Conservation (phyloP, 495 filamentous ascomycete genomes). For the Chlorociboria aeruginascens region DNA sequence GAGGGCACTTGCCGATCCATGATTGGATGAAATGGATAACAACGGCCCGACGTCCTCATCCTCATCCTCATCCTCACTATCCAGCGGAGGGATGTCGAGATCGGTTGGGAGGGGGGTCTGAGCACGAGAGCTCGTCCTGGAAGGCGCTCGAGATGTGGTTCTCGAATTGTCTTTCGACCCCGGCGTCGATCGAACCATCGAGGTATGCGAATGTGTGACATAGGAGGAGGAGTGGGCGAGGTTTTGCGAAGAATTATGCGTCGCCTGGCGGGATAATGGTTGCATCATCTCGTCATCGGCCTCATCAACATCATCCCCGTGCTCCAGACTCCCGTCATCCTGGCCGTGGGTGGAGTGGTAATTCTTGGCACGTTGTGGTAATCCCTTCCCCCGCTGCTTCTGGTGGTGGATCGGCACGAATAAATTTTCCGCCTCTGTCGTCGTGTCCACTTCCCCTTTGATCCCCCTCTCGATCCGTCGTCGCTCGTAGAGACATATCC, state of each 20-base stretch:
- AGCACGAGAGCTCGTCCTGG: conserved; percentile 20
- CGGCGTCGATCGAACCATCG: conserved; percentile 23
- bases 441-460: conserved; percentile 43
- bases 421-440: conserved; percentile 53
- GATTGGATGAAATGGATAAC: conserved; percentile 25
- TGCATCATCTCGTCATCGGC: conserved; percentile 25
- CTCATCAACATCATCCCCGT: conserved; percentile 56
- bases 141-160: conserved; percentile 31
- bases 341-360: conserved; percentile 21
- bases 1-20: conserved; percentile 41
- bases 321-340: conserved; percentile 71
- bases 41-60: conserved; percentile 30
- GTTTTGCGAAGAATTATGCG: conserved; percentile 16
- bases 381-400: conserved; percentile 42
- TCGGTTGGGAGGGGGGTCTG: conserved; percentile 25
- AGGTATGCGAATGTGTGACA: conserved; percentile 17
- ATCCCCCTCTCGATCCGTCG: conserved; percentile 62
- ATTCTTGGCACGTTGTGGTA: conserved; percentile 37
- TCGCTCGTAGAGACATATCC: conserved; percentile 73
- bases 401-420: conserved; percentile 35
- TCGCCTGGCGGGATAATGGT: conserved; percentile 25
- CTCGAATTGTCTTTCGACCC: conserved; percentile 33
- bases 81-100: conserved; percentile 25
- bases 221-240: background rate
- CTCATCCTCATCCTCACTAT: conserved; percentile 32